These are phyloP conservation scores for Fraxinus anomala DNA, from an alignment of 257 asterid species.

Conservation along the genomic window DNA sequence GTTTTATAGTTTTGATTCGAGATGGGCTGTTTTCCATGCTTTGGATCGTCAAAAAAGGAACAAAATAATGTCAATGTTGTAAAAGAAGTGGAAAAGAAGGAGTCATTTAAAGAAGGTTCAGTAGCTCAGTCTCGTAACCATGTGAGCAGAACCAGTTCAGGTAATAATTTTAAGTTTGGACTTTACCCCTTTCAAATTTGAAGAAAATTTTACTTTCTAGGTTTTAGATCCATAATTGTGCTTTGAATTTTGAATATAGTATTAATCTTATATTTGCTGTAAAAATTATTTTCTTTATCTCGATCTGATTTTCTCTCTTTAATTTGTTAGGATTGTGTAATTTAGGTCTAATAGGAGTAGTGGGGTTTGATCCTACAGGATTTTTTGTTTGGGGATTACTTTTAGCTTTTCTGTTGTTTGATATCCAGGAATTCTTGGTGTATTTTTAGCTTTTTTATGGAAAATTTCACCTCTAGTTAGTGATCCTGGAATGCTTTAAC, in stretches of 20 bases:
- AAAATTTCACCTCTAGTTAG: not conserved
- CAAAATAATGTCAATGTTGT: slow-evolving; percentile 45
- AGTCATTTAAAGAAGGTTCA: slow-evolving; percentile 71
- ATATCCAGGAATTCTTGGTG: not conserved
- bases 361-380: not conserved
- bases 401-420: slow-evolving; percentile 7
- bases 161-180: slow-evolving; percentile 30
- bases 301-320: slow-evolving; percentile 28
- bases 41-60: slow-evolving; percentile 70
- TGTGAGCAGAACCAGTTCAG: slow-evolving; percentile 65
- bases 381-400: not conserved
- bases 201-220: not conserved
- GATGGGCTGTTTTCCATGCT: slow-evolving; percentile 89
- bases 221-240: not conserved
- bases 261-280: not conserved
- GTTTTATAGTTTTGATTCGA: slow-evolving; percentile 40
- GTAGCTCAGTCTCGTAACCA: slow-evolving; percentile 45
- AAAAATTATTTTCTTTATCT: slow-evolving; percentile 14
- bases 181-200: slow-evolving; percentile 9
- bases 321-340: slow-evolving; percentile 24
- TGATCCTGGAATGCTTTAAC: not conserved
- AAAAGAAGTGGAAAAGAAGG: slow-evolving; percentile 56
- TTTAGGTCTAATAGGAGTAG: not conserved
- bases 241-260: slow-evolving; percentile 19
- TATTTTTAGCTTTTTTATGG: not conserved